Base-by-base conservation (phyloP, 2,329 filamentous ascomycete genomes). In the Aspergillus fructus region DNA sequence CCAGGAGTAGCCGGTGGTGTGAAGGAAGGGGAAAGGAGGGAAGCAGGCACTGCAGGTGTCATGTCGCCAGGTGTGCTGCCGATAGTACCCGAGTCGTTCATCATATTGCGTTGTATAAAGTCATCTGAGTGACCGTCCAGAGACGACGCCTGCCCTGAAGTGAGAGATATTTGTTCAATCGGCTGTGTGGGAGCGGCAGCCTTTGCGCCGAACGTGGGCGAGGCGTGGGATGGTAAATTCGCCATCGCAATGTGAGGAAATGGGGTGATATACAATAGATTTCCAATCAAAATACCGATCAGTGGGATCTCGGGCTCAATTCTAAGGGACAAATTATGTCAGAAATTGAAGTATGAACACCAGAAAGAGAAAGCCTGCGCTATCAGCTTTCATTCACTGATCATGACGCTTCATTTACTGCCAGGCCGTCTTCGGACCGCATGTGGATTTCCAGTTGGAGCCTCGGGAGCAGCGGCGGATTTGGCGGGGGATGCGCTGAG, bases 221-320 rank as follows among this genome's bases (percentile, higher is more conserved):
- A 82, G 55, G 79, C 75, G 66, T 83, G 81, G 40, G 81, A 78
- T n/a, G 83, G 82, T 58, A 84, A 75, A 56, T 83, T 78, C 46
- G 79, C 74, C 82, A 85, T 84, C 62, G 65, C 69, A 65, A 61
- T 59, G 50, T 56, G 60, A 56, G 37, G 48, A 21, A 24, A 42
- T 27, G 24, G 27, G 21, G 42, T 24, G 33, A 51, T 37, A 33
- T 41, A 43, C 43, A 49, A 47, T 23, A 21, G 48, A 47, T 47
- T 30, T 55, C 27, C 19, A 19, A 45, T 19, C 27, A 13, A n/a
- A 13, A 49, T 23, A 8, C 19, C 3, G 19, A 23, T 37, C 43
- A 58, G 49, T 39, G 33, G 49, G 39, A 58, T 58, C 17, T 42
- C 37, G 50, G 13, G 13, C 30, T 30, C 12, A 39, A 24, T 27